These are phyloP conservation scores for Candida ortonii DNA, from an alignment of 805 yeast genomes.

Conservation along the genomic window DNA sequence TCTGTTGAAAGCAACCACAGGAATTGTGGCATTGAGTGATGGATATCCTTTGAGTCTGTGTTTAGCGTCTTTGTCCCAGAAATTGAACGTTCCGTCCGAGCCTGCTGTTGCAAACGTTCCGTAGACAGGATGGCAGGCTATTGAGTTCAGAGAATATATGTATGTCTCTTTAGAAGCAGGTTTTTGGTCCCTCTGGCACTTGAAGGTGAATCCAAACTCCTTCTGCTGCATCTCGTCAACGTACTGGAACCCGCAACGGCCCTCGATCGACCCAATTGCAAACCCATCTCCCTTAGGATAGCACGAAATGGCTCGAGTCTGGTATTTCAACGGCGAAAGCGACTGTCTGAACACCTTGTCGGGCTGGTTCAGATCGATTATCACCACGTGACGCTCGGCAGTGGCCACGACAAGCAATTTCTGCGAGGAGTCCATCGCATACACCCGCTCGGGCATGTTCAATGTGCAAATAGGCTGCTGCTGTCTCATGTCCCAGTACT, in stretches of 20 bases:
- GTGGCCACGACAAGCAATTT: constrained; percentile 88
- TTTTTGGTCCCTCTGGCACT: constrained; percentile 82
- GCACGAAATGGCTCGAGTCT: constrained; percentile 79
- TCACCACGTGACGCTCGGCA: constrained; percentile 79
- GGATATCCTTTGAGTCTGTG: constrained; percentile 84
- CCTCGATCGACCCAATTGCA: constrained; percentile 92
- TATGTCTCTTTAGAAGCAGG: constrained; percentile 55
- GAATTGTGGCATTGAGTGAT: constrained; percentile 59
- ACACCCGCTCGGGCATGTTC: constrained; percentile 84
- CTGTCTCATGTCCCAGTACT: constrained; percentile 92
- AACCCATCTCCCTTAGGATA: constrained; percentile 91
- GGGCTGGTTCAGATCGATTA: constrained; percentile 81
- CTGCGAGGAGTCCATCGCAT: constrained; percentile 80
- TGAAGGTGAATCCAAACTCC: constrained; percentile 79
- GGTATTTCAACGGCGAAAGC: constrained; percentile 82
- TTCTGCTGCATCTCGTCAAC: constrained; percentile 78
- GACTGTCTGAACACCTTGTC: constrained; percentile 71
- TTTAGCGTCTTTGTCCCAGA: constrained; percentile 94
- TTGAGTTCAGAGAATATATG: constrained; percentile 76
- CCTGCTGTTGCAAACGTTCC: constrained; percentile 96
- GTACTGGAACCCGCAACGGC: constrained; percentile 92
- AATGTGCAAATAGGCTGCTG: constrained; percentile 79
- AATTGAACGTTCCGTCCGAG: constrained; percentile 87
- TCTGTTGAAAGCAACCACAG: constrained; percentile 77
- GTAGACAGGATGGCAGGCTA: constrained; percentile 81